Evolutionary conservation across 805 yeast genomes (phyloP), one percentile per base, ranked within the genome.

Genomic region (Candida ovalis): DNA sequence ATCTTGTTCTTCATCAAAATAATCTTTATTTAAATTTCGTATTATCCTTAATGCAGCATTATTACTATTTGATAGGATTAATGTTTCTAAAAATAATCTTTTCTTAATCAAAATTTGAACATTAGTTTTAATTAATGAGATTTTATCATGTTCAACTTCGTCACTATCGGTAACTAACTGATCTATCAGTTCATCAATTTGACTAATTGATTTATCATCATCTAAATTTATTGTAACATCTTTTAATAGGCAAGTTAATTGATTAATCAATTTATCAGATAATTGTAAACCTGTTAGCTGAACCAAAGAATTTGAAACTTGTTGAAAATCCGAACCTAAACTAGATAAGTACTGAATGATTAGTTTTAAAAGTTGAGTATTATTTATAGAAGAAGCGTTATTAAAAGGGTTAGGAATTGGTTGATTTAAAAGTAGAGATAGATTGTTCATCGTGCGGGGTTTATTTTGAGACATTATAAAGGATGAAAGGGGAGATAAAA

Each of bases 11-110:
- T 42, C 33, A 18, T 32, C 40, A 66, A 53, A 28, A 66, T 54
- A 10, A 65, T 57, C 44, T 66, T 43, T 48, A 17, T 47, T 52
- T 21, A 56, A 32, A 6, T 60, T 57, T 36, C 78, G 62, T 39
- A 78, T 54, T 10, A 73, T 64, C 17, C 52, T 43, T 15, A 77
- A 52, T 0, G 81, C 77, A 12, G 54, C 56, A 7, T 54, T 47
- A 9, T 63, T 58, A 38, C 67, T 58, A 1, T 66, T 59, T 13
- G 61, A 59, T 10, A 66, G 58, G 22, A 73, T 64, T 19, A 73
- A 52, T 10, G 58, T 46, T 52, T 78, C 82, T 43, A 78, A 55
- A 44, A 67, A 76, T 43, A 66, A 61, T 52, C 73, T 71, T 41
- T 73, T 68, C 33, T 67, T 67, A 30, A 77, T 63, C 25, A 68